A percentile compares a stretch with the other conserved stretches of the same genome.
phyloP scores from a whole-genome alignment of 768 basidiomycete species.

The Russula sp. region DNA sequence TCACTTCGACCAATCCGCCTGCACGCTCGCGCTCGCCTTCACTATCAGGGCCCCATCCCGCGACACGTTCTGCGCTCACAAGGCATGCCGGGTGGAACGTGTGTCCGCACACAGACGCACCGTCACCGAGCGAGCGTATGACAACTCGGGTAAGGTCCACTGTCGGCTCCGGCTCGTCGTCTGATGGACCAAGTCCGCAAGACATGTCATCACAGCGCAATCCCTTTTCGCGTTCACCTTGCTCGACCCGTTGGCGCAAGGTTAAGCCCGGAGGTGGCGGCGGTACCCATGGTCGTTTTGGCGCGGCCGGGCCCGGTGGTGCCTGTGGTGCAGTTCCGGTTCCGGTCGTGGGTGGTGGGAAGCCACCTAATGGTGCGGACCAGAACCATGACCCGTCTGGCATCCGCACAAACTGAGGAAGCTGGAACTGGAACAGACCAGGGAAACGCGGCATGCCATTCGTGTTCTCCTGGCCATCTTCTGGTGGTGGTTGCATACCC shows the following conservation, averaged over 20 bases:
- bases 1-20: constrained; percentile 53
- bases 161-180: constrained; percentile 57
- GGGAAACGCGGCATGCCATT: constrained; percentile 24
- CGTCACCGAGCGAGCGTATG: constrained; percentile 36
- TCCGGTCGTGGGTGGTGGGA: neutral
- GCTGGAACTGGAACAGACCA: constrained; percentile 26
- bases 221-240: constrained; percentile 67
- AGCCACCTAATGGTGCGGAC: constrained; percentile 18
- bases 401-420: constrained; percentile 23
- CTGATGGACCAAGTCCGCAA: constrained; percentile 72
- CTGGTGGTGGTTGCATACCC: constrained; percentile 22
- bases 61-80: constrained; percentile 62
- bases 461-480: constrained; percentile 18
- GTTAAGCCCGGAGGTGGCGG: constrained; percentile 67
- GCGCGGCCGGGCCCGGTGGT: constrained; percentile 34
- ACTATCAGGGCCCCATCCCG: constrained; percentile 50
- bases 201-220: constrained; percentile 68
- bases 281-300: constrained; percentile 53
- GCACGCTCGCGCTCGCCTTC: constrained; percentile 39
- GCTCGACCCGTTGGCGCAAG: constrained; percentile 69
- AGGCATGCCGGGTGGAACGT: constrained; percentile 71
- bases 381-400: constrained; percentile 23
- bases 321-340: constrained; percentile 15
- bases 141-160: constrained; percentile 40
- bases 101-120: constrained; percentile 53